These are phyloP conservation scores for Oxyria digyna DNA, from an alignment of 148 eudicot species.

Conservation along the genomic window DNA sequence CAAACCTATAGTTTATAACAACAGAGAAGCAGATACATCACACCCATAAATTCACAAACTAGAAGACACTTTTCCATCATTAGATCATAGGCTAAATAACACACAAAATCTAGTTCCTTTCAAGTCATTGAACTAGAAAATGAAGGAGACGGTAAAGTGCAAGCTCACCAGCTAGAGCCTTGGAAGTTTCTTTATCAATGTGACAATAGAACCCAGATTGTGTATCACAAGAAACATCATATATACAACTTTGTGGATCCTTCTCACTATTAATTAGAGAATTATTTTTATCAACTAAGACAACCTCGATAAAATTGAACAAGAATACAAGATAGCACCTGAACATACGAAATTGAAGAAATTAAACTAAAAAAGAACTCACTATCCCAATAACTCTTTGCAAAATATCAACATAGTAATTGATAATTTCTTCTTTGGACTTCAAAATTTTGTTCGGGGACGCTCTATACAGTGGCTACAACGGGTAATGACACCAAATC, in stretches of 20 bases:
- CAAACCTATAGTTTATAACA: slow-evolving; percentile 29
- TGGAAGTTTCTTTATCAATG: slow-evolving; percentile 40
- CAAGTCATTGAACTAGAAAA: neutral
- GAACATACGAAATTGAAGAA: neutral
- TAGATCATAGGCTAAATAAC: no score
- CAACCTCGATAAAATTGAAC: no score
- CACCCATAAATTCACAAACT: slow-evolving; percentile 11
- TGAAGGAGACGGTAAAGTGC: neutral
- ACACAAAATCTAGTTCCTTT: neutral
- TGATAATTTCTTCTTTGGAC: slow-evolving; percentile 31
- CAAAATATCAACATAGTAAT: slow-evolving; percentile 52
- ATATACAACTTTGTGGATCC: slow-evolving; percentile 64
- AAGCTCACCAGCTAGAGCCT: slow-evolving; percentile 33
- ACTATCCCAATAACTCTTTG: slow-evolving; percentile 48
- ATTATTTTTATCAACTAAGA: neutral
- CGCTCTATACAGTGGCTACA: slow-evolving; percentile 44
- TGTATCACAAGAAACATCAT: slow-evolving; percentile 56
- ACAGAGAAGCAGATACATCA: neutral
- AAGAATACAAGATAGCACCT: neutral
- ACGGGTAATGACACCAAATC: neutral
- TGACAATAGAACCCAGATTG: slow-evolving; percentile 61
- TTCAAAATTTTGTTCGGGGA: slow-evolving; percentile 19
- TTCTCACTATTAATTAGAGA: slow-evolving; percentile 29
- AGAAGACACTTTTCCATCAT: no score
- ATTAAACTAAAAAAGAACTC: no score